phyloP scores from a whole-genome alignment of 352 stramenopile genomes.

The Globisporangium barbulae region DNA sequence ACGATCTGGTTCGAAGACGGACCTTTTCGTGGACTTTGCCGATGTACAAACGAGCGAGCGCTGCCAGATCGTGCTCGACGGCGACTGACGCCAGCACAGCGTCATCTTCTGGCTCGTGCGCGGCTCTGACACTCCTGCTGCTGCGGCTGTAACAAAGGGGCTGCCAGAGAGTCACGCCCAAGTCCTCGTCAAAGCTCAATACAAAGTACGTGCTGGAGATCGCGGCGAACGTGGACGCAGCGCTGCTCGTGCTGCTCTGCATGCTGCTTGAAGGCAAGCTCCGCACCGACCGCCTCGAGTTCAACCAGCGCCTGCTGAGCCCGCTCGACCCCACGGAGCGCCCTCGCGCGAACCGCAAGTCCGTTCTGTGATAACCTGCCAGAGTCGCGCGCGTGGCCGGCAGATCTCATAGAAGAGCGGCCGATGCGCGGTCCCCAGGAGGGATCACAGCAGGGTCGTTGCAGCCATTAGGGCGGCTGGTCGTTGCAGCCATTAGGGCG shows the following conservation, averaged over 20 bases:
- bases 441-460: too few species aligned
- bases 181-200: background rate
- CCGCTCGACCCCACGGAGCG: background rate
- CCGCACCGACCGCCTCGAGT: background rate
- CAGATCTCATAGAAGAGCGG: too few species aligned
- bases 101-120: slow-evolving; percentile 3
- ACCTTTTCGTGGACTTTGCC: background rate
- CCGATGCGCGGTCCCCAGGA: too few species aligned
- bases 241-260: background rate
- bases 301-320: background rate
- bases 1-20: slow-evolving; percentile 1
- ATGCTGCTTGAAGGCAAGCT: slow-evolving; percentile 1
- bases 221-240: background rate
- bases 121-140: background rate
- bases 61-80: slow-evolving; percentile 2
- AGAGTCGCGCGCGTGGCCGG: too few species aligned
- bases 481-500: too few species aligned
- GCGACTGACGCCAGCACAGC: background rate
- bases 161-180: background rate
- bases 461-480: too few species aligned
- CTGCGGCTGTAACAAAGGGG: background rate
- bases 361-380: background rate
- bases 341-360: background rate
- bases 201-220: background rate
- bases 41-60: background rate